Evolutionary conservation across 2,329 filamentous ascomycete genomes (phyloP).

Genomic region (Tothia fuscella): DNA sequence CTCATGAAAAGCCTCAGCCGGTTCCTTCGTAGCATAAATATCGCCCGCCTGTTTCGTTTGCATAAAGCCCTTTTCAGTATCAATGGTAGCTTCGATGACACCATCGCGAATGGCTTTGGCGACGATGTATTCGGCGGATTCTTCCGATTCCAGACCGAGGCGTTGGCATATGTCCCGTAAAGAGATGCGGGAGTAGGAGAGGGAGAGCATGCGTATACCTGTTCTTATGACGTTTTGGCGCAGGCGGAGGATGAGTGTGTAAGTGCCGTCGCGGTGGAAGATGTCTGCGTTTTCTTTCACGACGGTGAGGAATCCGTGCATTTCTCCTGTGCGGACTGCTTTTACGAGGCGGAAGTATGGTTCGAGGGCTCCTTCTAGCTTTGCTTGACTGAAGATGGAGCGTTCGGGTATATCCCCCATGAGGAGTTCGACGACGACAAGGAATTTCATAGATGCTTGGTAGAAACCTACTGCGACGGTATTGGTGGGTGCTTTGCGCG

Average conservation of each 20-base stretch:
- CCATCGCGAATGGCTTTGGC: constrained; percentile 97
- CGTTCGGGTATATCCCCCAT: constrained; percentile 99
- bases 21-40: constrained; percentile 90
- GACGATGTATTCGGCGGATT: constrained; percentile 97
- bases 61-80: constrained; percentile 87
- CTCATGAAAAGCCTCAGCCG: constrained; percentile 94
- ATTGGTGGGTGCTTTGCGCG: constrained; percentile 86
- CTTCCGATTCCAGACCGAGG: constrained; percentile 83
- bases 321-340: constrained; percentile 89
- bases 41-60: constrained; percentile 92
- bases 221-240: constrained; percentile 99
- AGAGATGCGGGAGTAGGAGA: constrained; percentile 95
- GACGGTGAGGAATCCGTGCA: constrained; percentile 82
- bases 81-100: constrained; percentile 84
- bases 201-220: constrained; percentile 96
- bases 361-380: constrained; percentile 74
- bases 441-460: constrained; percentile 90
- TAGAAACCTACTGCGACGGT: constrained; percentile 86
- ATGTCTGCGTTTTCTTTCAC: constrained; percentile 70
- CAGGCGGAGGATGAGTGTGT: constrained; percentile 86
- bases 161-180: constrained; percentile 95
- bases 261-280: constrained; percentile 89
- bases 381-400: constrained; percentile 80
- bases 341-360: constrained; percentile 92
- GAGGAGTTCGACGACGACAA: constrained; percentile 87